Percentiles rank a stretch among this genome's conserved stretches.
Conservation (phyloP, 441 rosid species). For the Erodium moschatum region DNA sequence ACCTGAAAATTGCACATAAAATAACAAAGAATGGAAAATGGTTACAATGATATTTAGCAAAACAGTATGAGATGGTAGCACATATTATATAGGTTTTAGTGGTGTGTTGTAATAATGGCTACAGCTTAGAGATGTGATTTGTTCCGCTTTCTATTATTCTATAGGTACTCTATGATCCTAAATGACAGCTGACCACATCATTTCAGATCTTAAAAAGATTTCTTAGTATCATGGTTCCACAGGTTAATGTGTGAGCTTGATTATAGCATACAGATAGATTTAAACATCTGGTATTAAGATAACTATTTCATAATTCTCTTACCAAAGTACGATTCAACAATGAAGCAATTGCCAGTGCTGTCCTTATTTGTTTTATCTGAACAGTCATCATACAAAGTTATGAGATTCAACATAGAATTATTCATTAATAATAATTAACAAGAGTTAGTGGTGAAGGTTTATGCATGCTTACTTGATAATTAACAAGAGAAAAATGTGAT, state of each 20-base stretch:
- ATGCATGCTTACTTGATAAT: constrained; percentile 62
- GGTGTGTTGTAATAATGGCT: background rate
- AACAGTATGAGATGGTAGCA: background rate
- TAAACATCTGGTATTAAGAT: background rate
- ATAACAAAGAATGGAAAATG: background rate
- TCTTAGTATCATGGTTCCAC: background rate
- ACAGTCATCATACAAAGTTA: constrained; percentile 17
- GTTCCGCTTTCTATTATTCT: background rate
- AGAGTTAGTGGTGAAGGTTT: constrained; percentile 18
- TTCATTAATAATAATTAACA: constrained; percentile 10
- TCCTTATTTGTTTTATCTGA: constrained; percentile 86
- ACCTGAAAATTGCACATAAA: constrained; percentile 42
- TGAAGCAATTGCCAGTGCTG: constrained; percentile 82
- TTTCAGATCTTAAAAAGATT: background rate
- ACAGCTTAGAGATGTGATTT: background rate
- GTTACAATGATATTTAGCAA: background rate
- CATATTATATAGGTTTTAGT: background rate
- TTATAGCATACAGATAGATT: background rate
- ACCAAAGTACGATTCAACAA: constrained; percentile 85
- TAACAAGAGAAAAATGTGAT: constrained; percentile 69
- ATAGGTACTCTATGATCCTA: background rate
- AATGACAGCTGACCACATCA: background rate
- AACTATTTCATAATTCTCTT: constrained; percentile 23
- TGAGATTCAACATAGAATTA: constrained; percentile 22
- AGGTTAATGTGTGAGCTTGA: background rate